These are phyloP conservation scores for Apium graveolens DNA, from an alignment of 129 eudicot genomes.

Conservation along the genomic window DNA sequence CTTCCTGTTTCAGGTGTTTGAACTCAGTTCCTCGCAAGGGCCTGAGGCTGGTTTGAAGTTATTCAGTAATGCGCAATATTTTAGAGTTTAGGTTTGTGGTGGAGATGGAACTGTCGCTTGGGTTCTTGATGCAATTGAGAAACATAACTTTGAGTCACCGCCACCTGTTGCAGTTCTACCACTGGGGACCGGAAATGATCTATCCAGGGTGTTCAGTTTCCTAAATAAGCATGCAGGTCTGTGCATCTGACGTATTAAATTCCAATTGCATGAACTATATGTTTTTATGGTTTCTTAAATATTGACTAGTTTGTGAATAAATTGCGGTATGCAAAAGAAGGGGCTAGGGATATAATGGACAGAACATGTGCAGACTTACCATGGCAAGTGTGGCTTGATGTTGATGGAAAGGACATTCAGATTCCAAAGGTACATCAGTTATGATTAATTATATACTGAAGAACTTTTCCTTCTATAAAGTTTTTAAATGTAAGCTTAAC, in stretches of 20 bases:
- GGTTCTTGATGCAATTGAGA: conserved; percentile 89
- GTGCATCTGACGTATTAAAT: background rate
- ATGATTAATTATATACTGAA: background rate
- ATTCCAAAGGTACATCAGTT: conserved; percentile 56
- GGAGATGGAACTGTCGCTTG: conserved; percentile 95
- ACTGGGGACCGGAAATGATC: conserved; percentile 81
- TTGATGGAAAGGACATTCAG: conserved; percentile 62
- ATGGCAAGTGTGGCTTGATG: conserved; percentile 85
- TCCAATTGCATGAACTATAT: background rate
- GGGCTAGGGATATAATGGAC: conserved; percentile 83
- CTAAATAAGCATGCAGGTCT: background rate
- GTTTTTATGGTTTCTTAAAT: conserved; percentile 4
- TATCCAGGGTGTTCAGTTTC: conserved; percentile 60
- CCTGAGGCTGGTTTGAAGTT: conserved; percentile 74
- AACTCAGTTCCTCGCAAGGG: conserved; percentile 64
- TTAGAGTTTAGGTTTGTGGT: conserved; percentile 78
- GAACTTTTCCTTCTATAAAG: background rate
- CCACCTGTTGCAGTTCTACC: conserved; percentile 90
- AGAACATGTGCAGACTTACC: conserved; percentile 84
- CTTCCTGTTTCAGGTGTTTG: conserved; percentile 50
- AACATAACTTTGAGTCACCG: conserved; percentile 66
- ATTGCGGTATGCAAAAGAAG: conserved; percentile 81
- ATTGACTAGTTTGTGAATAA: conserved; percentile 68
- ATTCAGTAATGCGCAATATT: conserved; percentile 58
- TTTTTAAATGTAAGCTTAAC: background rate